These are phyloP conservation scores for Spergularia marina DNA, from an alignment of 148 eudicot genomes.

Conservation along the genomic window DNA sequence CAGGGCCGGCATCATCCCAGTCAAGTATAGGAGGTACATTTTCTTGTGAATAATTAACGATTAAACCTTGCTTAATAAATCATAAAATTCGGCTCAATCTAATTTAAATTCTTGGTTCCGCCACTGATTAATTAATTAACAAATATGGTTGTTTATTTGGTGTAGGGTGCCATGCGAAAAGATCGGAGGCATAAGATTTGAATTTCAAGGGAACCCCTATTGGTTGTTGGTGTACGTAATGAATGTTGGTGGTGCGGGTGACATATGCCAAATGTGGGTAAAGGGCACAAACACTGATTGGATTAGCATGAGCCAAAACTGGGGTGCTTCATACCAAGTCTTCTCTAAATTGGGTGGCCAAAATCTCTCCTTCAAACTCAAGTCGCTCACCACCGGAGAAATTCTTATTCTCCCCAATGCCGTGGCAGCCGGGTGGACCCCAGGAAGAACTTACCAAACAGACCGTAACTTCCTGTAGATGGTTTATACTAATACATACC, in stretches of 20 bases:
- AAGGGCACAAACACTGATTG: constrained; percentile 67
- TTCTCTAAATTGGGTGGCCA: constrained; percentile 67
- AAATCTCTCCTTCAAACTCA: constrained; percentile 57
- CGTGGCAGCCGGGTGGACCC: constrained; percentile 54
- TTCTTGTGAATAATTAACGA: background rate
- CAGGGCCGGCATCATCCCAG: constrained; percentile 80
- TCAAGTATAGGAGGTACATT: constrained; percentile 63
- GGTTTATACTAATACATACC: too few species aligned
- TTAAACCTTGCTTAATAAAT: too few species aligned
- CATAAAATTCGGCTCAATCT: too few species aligned
- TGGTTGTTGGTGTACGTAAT: constrained; percentile 76
- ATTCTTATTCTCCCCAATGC: constrained; percentile 50
- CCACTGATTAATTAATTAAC: background rate
- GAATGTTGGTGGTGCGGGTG: constrained; percentile 83
- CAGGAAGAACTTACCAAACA: constrained; percentile 52
- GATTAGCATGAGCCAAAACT: constrained; percentile 88
- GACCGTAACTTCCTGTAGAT: constrained; percentile 43
- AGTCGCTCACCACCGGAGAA: constrained; percentile 46
- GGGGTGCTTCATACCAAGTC: constrained; percentile 92
- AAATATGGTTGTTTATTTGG: background rate
- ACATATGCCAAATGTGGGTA: constrained; percentile 62
- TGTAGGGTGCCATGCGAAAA: constrained; percentile 61
- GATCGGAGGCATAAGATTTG: constrained; percentile 56
- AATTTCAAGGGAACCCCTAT: constrained; percentile 61
- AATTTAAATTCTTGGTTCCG: too few species aligned